phyloP scores from a whole-genome alignment of 306 rosid genomes.

The Neltuma alba region DNA sequence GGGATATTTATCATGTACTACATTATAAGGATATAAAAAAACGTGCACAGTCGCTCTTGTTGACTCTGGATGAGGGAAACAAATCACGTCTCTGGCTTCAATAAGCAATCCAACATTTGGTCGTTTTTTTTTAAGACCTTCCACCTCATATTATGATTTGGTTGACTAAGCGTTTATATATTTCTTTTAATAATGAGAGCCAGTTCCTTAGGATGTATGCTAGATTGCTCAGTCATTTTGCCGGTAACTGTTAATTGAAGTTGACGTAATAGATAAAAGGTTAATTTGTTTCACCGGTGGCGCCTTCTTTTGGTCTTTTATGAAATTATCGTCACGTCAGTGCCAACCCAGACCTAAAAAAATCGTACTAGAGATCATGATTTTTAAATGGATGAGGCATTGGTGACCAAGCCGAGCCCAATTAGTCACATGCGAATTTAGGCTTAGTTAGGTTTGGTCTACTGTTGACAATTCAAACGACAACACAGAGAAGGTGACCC shows the following conservation, averaged over 20 bases:
- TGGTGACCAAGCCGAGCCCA: background rate
- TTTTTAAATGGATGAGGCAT: background rate
- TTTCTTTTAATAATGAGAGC: background rate
- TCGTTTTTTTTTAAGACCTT: background rate
- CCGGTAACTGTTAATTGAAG: background rate
- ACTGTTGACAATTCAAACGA: background rate
- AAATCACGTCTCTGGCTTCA: background rate
- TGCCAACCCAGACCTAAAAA: too few relatives aligned
- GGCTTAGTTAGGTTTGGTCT: background rate
- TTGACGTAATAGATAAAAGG: too few relatives aligned
- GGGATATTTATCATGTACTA: background rate
- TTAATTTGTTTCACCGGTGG: too few relatives aligned
- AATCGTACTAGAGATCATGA: too few relatives aligned
- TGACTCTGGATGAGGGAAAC: background rate
- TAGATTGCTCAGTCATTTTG: background rate
- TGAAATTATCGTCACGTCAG: too few relatives aligned
- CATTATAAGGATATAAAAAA: background rate
- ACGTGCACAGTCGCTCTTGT: background rate
- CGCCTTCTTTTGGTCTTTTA: too few relatives aligned
- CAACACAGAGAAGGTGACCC: background rate
- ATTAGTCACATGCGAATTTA: background rate
- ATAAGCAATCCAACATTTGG: background rate
- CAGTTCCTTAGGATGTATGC: background rate
- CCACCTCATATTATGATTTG: background rate
- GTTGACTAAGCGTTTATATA: background rate